Percentiles rank a stretch among this genome's conserved stretches.
These are phyloP conservation scores for Acanthamoeba sp. DNA, from an alignment of 208 protist species.

Conservation along the genomic window DNA sequence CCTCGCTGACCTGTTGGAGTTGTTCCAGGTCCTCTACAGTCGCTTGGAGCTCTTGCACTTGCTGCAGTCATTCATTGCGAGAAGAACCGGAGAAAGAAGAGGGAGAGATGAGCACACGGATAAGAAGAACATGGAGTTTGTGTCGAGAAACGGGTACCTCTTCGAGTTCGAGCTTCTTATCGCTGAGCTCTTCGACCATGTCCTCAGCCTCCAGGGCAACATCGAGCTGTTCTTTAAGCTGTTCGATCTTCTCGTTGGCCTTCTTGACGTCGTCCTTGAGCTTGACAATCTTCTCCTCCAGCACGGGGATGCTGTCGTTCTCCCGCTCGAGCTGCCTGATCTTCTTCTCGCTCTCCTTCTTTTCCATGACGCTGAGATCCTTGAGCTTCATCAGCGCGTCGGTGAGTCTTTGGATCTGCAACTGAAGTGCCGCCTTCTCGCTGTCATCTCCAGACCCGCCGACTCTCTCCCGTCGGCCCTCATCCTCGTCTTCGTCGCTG, in stretches of 20 bases:
- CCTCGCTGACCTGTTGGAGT: conserved; percentile 73
- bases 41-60: conserved; percentile 59
- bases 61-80: too few species aligned
- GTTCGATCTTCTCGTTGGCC: conserved; percentile 62
- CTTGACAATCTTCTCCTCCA: conserved; percentile 72
- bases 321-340: conserved; percentile 68
- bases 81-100: background rate
- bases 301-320: conserved; percentile 65
- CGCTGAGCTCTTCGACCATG: conserved; percentile 74
- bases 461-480: background rate
- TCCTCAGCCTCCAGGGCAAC: conserved; percentile 69
- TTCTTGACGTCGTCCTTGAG: conserved; percentile 75
- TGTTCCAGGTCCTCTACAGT: conserved; percentile 72
- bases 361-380: conserved; percentile 74
- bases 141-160: conserved; percentile 55
- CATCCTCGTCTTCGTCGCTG: background rate
- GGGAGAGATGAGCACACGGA: too few species aligned
- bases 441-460: background rate
- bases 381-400: conserved; percentile 75
- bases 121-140: too few species aligned
- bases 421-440: conserved; percentile 26
- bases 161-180: conserved; percentile 73
- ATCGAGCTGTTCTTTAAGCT: conserved; percentile 69
- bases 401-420: conserved; percentile 65
- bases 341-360: conserved; percentile 72